phyloP scores from a whole-genome alignment of 1,284 basidiomycete genomes.

The Leccinum angustisporum region DNA sequence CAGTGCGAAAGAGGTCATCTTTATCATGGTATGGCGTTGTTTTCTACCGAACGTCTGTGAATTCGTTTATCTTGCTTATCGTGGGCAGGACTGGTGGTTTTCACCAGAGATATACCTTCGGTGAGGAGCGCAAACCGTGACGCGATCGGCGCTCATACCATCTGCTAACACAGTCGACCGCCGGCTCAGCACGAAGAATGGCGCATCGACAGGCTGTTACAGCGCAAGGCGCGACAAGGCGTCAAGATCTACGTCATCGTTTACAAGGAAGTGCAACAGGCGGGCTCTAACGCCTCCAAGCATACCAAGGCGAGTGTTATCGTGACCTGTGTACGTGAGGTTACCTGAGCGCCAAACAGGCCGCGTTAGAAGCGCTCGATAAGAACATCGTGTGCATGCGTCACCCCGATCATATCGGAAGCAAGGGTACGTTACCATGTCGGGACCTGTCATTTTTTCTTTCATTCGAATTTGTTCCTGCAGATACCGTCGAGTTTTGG shows the following conservation, averaged over 20 bases:
- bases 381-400: constrained; percentile 85
- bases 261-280: constrained; percentile 89
- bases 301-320: constrained; percentile 69
- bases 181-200: constrained; percentile 81
- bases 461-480: neutral
- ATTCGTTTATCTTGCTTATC: constrained; percentile 7
- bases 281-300: constrained; percentile 84
- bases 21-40: constrained; percentile 59
- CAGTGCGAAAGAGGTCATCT: constrained; percentile 71
- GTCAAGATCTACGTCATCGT: constrained; percentile 88
- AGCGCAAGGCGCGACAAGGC: constrained; percentile 86
- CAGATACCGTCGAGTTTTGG: constrained; percentile 78
- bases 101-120: constrained; percentile 87
- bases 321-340: neutral
- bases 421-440: constrained; percentile 50
- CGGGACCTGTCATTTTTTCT: neutral
- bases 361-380: constrained; percentile 78
- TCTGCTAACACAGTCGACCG: constrained; percentile 57
- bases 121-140: neutral
- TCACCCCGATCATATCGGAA: constrained; percentile 87
- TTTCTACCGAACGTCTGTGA: neutral
- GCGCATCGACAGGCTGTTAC: constrained; percentile 81
- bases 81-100: constrained; percentile 82
- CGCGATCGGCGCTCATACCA: constrained; percentile 2
- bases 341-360: constrained; percentile 38